Base-by-base conservation (phyloP, 2,329 filamentous ascomycete genomes). In the Trichoderma koningii region DNA sequence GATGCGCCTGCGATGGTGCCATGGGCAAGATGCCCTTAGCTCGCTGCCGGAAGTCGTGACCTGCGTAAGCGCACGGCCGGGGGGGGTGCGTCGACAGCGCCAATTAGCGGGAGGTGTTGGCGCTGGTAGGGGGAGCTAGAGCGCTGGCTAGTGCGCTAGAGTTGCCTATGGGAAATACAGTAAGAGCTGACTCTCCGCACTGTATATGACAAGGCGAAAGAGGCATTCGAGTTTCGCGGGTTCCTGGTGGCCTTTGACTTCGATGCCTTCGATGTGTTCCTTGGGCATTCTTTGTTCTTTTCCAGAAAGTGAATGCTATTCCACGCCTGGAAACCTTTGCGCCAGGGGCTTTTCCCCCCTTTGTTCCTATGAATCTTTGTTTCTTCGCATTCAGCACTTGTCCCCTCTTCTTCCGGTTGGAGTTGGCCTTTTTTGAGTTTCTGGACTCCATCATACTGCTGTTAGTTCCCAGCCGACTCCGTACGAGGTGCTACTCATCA, bases 1-100 rank as follows among this genome's bases (percentile, higher is more conserved):
- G 59, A 62, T 53, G 48, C 38, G 59, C 34, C 59, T 62, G 48
- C 59, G 48, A 62, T 62, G 59, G 59, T 62, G 59, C 59, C 45
- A 62, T 62, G 59, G 47, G 45, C 19, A 34, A 48, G 34, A 59
- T 60, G 56, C 59, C 57, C 48, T 38, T 62, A 62, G 48, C 42
- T 57, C 23, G 59, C 48, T 62, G 47, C 59, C 59, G 59, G 47
- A 42, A 52, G 59, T 52, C 59, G 38, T 62, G 59, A 62, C 57
- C 57, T 62, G 59, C 50, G 59, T 53, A 62, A 62, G 59, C 59
- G 41, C 59, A 62, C 59, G 59, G 59, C 59, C 59, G 41, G 59
- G 48, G 48, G 59, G 48, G 34, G 59, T 62, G 59, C 23, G 59
- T 26, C 45, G 30, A 61, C 48, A 21, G 30, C 55, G 34, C n/a